A percentile compares a stretch with the other conserved stretches of the same genome.
These are phyloP conservation scores for Alternaria infectoria DNA, from an alignment of 2,329 filamentous ascomycete species.

Conservation along the genomic window DNA sequence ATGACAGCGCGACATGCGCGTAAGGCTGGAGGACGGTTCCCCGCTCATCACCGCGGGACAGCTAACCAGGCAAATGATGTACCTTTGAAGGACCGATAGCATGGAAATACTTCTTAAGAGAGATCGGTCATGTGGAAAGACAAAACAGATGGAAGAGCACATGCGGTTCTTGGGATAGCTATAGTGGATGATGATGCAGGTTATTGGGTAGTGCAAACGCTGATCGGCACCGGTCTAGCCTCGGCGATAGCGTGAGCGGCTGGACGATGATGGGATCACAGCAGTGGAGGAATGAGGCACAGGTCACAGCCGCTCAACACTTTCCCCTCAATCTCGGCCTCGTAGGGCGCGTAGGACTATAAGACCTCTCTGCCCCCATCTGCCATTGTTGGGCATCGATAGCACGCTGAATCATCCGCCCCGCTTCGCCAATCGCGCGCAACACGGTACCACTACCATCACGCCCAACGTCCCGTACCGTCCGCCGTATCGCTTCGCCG, in stretches of 20 bases:
- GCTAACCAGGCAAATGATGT: neutral
- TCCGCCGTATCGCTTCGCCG: constrained; percentile 1
- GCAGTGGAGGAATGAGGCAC: constrained; percentile 6
- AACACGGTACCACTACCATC: neutral
- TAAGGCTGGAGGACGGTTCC: neutral
- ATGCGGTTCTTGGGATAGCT: neutral
- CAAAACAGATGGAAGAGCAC: neutral
- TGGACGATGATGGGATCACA: constrained; percentile 3
- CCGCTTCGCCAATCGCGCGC: neutral
- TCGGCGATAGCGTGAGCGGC: constrained; percentile 5
- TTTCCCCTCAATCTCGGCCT: neutral
- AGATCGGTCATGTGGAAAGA: neutral
- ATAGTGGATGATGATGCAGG: neutral
- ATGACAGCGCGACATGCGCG: neutral
- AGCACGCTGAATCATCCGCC: neutral
- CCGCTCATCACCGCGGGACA: neutral
- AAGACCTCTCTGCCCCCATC: neutral
- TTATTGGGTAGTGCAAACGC: constrained; percentile 1
- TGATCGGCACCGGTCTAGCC: constrained; percentile 6
- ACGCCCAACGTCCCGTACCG: constrained; percentile 4
- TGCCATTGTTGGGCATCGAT: neutral
- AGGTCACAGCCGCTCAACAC: constrained; percentile 8
- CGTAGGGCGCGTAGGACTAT: neutral
- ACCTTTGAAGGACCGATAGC: neutral
- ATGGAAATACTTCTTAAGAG: rapidly evolving